Conservation (phyloP, 2,329 filamentous ascomycete species). For the Cordyceps militaris region DNA sequence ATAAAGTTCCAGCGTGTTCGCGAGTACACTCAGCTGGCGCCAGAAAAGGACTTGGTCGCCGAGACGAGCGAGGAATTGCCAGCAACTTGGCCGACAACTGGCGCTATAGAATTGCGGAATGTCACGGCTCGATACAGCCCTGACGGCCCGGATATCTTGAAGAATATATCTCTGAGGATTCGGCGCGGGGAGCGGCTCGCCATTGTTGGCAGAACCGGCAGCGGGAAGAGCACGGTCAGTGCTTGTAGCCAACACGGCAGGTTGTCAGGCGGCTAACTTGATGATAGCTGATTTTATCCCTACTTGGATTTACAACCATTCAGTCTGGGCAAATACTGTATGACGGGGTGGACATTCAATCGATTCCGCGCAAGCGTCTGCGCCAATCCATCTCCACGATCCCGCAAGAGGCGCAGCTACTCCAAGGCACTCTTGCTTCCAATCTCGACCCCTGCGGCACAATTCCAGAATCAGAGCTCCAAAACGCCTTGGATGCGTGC, state of each 20-base stretch:
- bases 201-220: slow-evolving; percentile 72
- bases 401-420: slow-evolving; percentile 51
- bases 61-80: slow-evolving; percentile 31
- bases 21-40: slow-evolving; percentile 39
- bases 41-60: slow-evolving; percentile 34
- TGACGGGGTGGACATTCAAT: slow-evolving; percentile 47
- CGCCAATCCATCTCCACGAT: slow-evolving; percentile 51
- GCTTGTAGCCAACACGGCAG: neutral
- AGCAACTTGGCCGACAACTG: slow-evolving; percentile 37
- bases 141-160: slow-evolving; percentile 41
- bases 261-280: neutral
- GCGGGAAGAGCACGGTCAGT: slow-evolving; percentile 71
- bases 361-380: slow-evolving; percentile 41
- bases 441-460: slow-evolving; percentile 59
- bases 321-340: slow-evolving; percentile 45
- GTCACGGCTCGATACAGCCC: slow-evolving; percentile 41
- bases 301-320: slow-evolving; percentile 48
- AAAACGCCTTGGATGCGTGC: slow-evolving; percentile 54
- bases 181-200: slow-evolving; percentile 67
- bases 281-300: slow-evolving; percentile 40
- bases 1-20: slow-evolving; percentile 41
- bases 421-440: slow-evolving; percentile 43
- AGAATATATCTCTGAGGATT: slow-evolving; percentile 42
- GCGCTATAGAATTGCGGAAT: slow-evolving; percentile 41
- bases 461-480: slow-evolving; percentile 45